Evolutionary conservation across 192 early-diverging fungal species (phyloP), one percentile per base, ranked within the genome.

Genomic region (Ambispora gerdemannii): DNA sequence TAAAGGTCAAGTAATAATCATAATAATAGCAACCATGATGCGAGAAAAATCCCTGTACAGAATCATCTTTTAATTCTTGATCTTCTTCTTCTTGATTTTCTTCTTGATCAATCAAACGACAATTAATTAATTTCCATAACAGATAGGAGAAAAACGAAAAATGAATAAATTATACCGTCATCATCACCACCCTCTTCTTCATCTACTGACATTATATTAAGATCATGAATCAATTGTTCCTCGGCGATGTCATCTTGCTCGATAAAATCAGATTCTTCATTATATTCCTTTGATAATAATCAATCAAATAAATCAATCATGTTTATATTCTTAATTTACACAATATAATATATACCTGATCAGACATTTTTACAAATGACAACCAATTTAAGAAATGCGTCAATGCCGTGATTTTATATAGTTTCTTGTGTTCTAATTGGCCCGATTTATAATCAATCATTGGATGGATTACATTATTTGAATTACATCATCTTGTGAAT

Each of bases 41-140:
- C 24, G 79, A 83, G 66, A 96, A 94, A 77, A 98, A 96, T 10
- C 92, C 93, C 76, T 93, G 90, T 7, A 92, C 81, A n/a, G 93
- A 93, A 71, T 97, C 92, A 75, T 94, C 93, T 32, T 86, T 76
- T 25, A 89, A 71, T 36, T 88, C 85, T 22, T 85, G 79, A 19
- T 90, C 83, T 20, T 85, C 83, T 4, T 80, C 83, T 7, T 76
- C 80, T 13, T 80, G 80, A 66, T 78, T 74, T 53, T 76, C 70
- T n/a, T 80, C 55, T 30, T 78, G 78, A 10, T 83, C 77, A 62
- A 31, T 30, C 32, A 58, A 25, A 4, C 2, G 13, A 1, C 13
- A 58, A 58, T 28, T 58, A 25, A 58, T 22, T 20, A 20, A 20
- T 58, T 28, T 24, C 20, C 13, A 13, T 3, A 1, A 30, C 19